Base-by-base conservation (phyloP, 2,329 filamentous ascomycete species). In the Aspergillaceae sp. region DNA sequence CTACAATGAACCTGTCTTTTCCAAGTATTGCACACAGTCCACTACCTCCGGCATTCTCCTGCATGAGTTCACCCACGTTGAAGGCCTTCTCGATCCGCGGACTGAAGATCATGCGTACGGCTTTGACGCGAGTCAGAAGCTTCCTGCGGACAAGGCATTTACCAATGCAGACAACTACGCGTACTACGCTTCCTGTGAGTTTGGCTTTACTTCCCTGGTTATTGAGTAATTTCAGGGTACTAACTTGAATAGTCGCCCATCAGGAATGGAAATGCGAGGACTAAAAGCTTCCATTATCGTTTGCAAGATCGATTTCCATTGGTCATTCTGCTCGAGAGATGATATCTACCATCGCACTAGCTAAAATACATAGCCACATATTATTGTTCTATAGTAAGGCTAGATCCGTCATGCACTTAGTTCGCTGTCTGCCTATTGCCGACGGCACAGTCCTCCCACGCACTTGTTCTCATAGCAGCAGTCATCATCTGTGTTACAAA, bases 41-140 rank as follows among this genome's bases (percentile, higher is more conserved):
- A 82, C 76, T 7, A 85, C 82, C 10, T 74, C 74, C 30, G 19
- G 19, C 19, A 19, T 19, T 19, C 19, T 19, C 19, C 63, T 86
- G 10, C 83, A 86, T 57, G 83, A 86, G 70, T 70, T 74, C 53
- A 83, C 82, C 5, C 83, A 86, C 58, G 71, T 75, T 11, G 65
- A 74, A 59, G 72, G 67, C 65, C 70, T 75, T 8, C 74, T 67
- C 50, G 61, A 53, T 51, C 78, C 77, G 46, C 78, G 79, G 6
- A 84, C 81, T 2, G 61, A 74, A 2, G 83, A 86, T 57, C 67
- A 75, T 44, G 75, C 70, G 29, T 79, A 79, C 52, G 80, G 78
- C 28, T 84, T 83, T 55, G 61, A 70, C 4, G 71, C 72, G 43
- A 60, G 65, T 4, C 69, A 59, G 2, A 57, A 63, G 5, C 61